A percentile compares a stretch with the other conserved stretches of the same genome.
These are phyloP conservation scores for Tanacetum coccineum DNA, from an alignment of 129 eudicot genomes.

Conservation along the genomic window DNA sequence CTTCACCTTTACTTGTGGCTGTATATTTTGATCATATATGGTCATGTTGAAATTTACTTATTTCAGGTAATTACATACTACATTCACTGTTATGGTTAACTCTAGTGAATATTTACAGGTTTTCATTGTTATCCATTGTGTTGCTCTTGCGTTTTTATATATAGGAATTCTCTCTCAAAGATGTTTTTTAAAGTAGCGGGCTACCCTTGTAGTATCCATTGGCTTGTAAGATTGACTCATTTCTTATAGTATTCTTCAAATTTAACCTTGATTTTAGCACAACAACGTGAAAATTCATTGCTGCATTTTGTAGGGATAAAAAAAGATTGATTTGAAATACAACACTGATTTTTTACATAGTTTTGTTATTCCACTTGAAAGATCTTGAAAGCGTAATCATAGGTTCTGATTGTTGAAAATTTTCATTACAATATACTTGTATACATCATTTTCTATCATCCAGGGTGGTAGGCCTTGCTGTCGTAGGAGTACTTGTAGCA, in stretches of 20 bases:
- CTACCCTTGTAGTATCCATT: constrained; percentile 80
- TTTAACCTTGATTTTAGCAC: constrained; percentile 17
- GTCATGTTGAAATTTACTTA: not conserved
- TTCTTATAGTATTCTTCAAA: not conserved
- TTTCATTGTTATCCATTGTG: constrained; percentile 79
- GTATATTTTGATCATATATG: constrained; percentile 13
- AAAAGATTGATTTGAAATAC: not conserved
- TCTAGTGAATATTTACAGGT: constrained; percentile 48
- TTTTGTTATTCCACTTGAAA: constrained; percentile 11
- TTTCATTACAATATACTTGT: constrained; percentile 5
- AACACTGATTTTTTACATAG: not conserved
- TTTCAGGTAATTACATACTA: not conserved
- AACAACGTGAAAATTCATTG: constrained; percentile 1
- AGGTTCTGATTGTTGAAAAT: constrained; percentile 1
- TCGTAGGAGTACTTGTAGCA: constrained; percentile 78
- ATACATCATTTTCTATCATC: constrained; percentile 3
- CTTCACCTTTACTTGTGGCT: not conserved
- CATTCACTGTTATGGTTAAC: not conserved
- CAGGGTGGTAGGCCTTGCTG: constrained; percentile 88
- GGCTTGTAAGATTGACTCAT: constrained; percentile 72
- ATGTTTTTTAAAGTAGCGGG: constrained; percentile 98
- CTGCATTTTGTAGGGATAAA: not conserved
- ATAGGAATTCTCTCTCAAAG: too few relatives aligned
- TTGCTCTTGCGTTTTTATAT: too few relatives aligned
- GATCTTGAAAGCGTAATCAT: not conserved